These are phyloP conservation scores for Ogataea henricii DNA, from an alignment of 805 yeast genomes.

Conservation along the genomic window DNA sequence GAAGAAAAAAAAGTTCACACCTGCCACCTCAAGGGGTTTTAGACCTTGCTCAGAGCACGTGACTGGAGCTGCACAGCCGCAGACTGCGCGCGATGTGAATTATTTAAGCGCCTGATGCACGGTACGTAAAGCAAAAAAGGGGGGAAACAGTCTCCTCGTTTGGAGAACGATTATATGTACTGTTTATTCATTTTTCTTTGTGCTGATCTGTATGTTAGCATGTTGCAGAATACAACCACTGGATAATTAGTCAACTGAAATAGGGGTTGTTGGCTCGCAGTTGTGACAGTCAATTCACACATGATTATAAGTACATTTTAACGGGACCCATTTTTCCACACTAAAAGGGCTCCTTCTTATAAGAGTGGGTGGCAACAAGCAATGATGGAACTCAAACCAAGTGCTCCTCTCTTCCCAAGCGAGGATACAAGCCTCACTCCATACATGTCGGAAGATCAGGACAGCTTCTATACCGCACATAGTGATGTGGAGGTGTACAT, in stretches of 20 bases:
- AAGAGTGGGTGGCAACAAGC: not conserved
- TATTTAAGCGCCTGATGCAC: not conserved
- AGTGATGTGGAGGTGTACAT: slow-evolving; percentile 1
- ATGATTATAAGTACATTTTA: slow-evolving; percentile 1
- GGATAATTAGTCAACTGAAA: not conserved
- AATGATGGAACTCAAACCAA: not conserved
- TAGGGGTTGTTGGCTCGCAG: not conserved
- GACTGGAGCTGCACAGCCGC: not conserved
- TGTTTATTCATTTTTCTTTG: not conserved
- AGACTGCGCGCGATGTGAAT: no score
- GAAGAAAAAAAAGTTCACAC: no score
- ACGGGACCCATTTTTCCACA: not conserved
- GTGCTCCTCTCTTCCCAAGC: not conserved
- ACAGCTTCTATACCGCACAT: slow-evolving; percentile 14
- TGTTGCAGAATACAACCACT: slow-evolving; percentile 1
- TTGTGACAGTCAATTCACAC: not conserved
- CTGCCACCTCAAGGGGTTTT: slow-evolving; percentile 2
- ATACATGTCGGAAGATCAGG: slow-evolving; percentile 6
- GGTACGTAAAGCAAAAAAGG: not conserved
- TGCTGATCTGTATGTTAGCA: not conserved
- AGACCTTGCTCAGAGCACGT: slow-evolving; percentile 12
- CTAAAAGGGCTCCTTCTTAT: not conserved
- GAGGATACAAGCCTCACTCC: not conserved
- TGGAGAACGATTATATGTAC: not conserved
- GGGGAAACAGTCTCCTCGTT: not conserved